Base-by-base conservation (phyloP, 1,284 basidiomycete species). In the Apiotrichum montevideense region DNA sequence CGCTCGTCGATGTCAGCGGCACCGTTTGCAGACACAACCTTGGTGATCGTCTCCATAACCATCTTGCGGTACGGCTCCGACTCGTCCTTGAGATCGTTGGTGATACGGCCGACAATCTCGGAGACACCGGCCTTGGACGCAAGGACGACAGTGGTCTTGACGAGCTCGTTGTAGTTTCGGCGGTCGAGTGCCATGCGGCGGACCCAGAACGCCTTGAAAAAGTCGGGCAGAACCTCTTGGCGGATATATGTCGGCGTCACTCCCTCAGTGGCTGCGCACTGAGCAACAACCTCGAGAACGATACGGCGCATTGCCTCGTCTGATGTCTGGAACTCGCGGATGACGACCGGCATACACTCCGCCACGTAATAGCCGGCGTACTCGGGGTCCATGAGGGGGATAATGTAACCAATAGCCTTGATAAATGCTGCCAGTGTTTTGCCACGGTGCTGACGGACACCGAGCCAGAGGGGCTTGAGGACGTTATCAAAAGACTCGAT, bases 261-360 rank as follows among this genome's bases (percentile, higher is more conserved):
- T 79, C 93, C 94, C 70, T 98, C 96, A 0, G 96, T 98, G 6
- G 90, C 90, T 41, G 96, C 91, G 72, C 96, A 98, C 75, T 99
- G 95, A 78, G 98, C 96, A 70, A 98, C 94, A 54, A 98, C 96
- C 76, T 98, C 98, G 52, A 98, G 80, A 3, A 99, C 95, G 66
- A 98, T 98, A 82, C 98, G 96, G 81, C 98, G 96, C 96, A 99
- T 98, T 80, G 98, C 96, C 77, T 98, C 96, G 74, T 98, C 96
- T 8, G 95, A 96, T 6, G 92, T 97, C 76, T 96, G 94, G 81
- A 98, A 99, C 79, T 98, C 96, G 73, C 96, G 90, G 62, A 98
- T 98, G 59, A 98, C 85, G 73, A 97, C 96, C 58, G 96, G 90
- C 53, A 93, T 95, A 63, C 94, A 91, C 81, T 96, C 93, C 77